These are phyloP conservation scores for Phlebiopsis flavidoalba DNA, from an alignment of 768 basidiomycete species.

Conservation along the genomic window DNA sequence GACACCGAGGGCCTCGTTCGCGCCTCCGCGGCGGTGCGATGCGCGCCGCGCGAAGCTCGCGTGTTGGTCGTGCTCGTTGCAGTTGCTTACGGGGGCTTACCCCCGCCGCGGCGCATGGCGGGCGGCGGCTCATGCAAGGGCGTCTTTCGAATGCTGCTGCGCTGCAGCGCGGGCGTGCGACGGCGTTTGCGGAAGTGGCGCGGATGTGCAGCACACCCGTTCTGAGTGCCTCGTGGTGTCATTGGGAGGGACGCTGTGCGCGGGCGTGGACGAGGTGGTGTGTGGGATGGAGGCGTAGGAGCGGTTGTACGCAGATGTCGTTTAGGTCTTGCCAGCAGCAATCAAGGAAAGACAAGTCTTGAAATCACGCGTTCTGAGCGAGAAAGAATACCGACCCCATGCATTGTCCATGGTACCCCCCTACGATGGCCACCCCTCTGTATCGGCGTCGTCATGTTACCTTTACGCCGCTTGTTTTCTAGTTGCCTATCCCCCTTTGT, in stretches of 20 bases:
- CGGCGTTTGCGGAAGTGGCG: conserved; percentile 21
- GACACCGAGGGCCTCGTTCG: too few species aligned
- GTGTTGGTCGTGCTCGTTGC: conserved; percentile 20
- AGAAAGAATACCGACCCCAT: not conserved
- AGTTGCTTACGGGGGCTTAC: conserved; percentile 15
- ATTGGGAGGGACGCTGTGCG: conserved; percentile 25
- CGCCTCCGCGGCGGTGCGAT: not conserved
- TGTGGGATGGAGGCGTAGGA: conserved; percentile 24
- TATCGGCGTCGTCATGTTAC: not conserved
- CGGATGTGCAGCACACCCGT: conserved; percentile 23
- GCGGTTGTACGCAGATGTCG: conserved; percentile 12
- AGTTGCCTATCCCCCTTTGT: not conserved
- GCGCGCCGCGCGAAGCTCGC: conserved; percentile 11
- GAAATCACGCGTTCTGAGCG: conserved; percentile 16
- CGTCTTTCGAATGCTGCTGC: conserved; percentile 20
- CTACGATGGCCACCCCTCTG: conserved; percentile 23
- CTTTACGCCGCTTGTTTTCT: not conserved
- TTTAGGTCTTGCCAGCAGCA: not conserved
- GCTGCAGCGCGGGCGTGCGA: conserved; percentile 13
- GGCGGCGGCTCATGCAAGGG: too few species aligned
- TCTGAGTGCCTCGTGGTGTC: conserved; percentile 20
- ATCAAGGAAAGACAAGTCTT: conserved; percentile 34
- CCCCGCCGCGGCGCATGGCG: too few species aligned
- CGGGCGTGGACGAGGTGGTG: conserved; percentile 16
- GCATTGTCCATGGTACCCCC: conserved; percentile 44